Evolutionary conservation across 768 basidiomycete genomes (phyloP).

Genomic region (Boletus patriciae): DNA sequence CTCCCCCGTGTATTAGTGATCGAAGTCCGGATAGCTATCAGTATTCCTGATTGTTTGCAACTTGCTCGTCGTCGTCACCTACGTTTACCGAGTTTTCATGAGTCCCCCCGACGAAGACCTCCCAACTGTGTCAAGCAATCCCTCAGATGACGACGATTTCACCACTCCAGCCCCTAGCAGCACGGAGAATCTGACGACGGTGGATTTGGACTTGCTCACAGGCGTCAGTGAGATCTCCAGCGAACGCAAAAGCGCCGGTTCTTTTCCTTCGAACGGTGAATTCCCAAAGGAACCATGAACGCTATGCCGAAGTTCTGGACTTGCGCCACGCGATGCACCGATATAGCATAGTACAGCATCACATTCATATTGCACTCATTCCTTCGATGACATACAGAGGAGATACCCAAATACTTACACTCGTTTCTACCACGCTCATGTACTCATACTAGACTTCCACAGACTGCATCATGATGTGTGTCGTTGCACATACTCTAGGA

Average conservation of each 20-base stretch:
- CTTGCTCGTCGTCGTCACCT: conserved; percentile 14
- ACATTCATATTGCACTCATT: not conserved
- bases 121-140: not conserved
- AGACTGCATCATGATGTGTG: not conserved
- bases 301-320: too few species aligned
- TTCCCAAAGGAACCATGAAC: not conserved
- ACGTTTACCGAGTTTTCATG: conserved; percentile 6
- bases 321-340: not conserved
- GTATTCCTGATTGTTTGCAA: conserved; percentile 12
- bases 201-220: not conserved
- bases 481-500: not conserved
- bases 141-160: conserved; percentile 5
- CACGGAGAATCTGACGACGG: not conserved
- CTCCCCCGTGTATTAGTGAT: not conserved
- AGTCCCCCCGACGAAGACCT: not conserved
- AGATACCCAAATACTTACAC: not conserved
- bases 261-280: not conserved
- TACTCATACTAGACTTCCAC: not conserved
- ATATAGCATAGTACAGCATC: not conserved
- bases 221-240: not conserved
- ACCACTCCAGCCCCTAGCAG: not conserved
- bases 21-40: not conserved
- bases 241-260: not conserved
- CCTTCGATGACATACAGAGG: not conserved
- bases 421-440: not conserved